Base-by-base conservation (phyloP, 345 rosid species). In the Gossypium longicalyx region DNA sequence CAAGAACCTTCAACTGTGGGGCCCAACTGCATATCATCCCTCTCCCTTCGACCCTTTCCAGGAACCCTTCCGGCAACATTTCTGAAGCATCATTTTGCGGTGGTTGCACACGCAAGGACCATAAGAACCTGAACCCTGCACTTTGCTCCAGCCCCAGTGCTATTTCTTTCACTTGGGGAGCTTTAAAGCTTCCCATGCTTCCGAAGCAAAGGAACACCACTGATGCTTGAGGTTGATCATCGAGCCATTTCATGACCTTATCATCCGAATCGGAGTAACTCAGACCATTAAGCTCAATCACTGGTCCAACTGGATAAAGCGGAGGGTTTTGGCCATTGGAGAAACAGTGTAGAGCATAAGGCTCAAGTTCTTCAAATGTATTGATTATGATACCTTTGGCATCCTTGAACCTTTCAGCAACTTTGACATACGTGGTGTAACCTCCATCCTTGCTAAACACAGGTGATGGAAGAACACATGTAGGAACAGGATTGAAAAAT, bases 171-270 rank as follows among this genome's bases (percentile, higher is more conserved):
- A 83, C 78, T 76, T 89, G 91, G 2, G 64, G 22, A 4, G 7
- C 73, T 3, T 56, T 56, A 56, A 19, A 56, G 60, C 74, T 80
- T 43, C 88, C 89, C 0, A 75, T 20, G 79, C 87, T 85, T 23
- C 89, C 90, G 61, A 85, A 88, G 69, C 89, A 88, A 34, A 89
- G 72, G 76, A 80, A 88, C 38, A 85, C 79, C 41, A 23, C 80
- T 0, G 86, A 85, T n/a, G 82, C 67, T 38, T 77, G 71, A 4
- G 90, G 83, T 73, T 86, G 85, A 25, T 77, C 77, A 19, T 84
- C 85, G 0, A 89, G 87, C 92, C 94, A 88, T 62, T 11, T 73
- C 70, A 82, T 44, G 77, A 85, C 73, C 63, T 59, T 52, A 2
- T 67, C 49, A 25, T 83, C 83, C 25, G 47, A 71, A 16, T 80